phyloP scores from a whole-genome alignment of 805 yeast species.

The Blastobotrys peoriensis region DNA sequence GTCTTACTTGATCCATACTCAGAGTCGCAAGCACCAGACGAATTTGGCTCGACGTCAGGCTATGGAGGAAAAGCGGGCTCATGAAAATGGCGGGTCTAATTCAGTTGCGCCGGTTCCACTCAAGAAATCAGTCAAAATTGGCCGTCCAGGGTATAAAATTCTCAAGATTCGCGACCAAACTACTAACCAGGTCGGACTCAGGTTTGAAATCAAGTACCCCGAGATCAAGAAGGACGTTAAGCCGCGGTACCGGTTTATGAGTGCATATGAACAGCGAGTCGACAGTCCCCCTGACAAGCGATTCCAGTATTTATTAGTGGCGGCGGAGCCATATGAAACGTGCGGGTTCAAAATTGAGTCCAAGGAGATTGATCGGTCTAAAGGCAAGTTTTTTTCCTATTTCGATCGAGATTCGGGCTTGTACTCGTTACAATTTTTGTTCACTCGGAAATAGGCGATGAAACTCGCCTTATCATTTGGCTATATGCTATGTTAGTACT shows the following conservation, averaged over 20 bases:
- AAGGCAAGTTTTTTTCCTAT: slow-evolving; percentile 50
- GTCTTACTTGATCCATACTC: slow-evolving; percentile 76
- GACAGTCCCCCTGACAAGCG: slow-evolving; percentile 40
- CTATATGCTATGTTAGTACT: neutral
- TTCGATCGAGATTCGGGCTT: slow-evolving; percentile 69
- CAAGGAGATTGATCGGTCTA: slow-evolving; percentile 39
- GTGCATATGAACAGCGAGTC: slow-evolving; percentile 59
- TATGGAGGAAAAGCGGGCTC: slow-evolving; percentile 24
- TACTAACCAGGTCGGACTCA: slow-evolving; percentile 55
- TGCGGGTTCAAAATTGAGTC: slow-evolving; percentile 70
- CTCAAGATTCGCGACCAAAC: slow-evolving; percentile 62
- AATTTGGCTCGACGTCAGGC: slow-evolving; percentile 61
- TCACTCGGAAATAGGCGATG: too few relatives aligned
- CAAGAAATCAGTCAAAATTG: slow-evolving; percentile 56
- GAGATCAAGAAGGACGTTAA: slow-evolving; percentile 38
- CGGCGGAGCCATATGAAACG: slow-evolving; percentile 89
- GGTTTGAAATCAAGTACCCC: slow-evolving; percentile 55
- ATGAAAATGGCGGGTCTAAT: neutral
- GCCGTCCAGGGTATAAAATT: slow-evolving; percentile 65
- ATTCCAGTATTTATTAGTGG: slow-evolving; percentile 66
- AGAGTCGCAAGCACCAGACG: slow-evolving; percentile 76
- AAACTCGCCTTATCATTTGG: too few relatives aligned
- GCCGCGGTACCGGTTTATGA: slow-evolving; percentile 72
- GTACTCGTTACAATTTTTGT: slow-evolving; percentile 68
- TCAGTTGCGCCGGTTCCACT: slow-evolving; percentile 8